Evolutionary conservation across 495 filamentous ascomycete genomes (phyloP), one percentile per base, ranked within the genome.

Genomic region (Penicillium verhagenii): DNA sequence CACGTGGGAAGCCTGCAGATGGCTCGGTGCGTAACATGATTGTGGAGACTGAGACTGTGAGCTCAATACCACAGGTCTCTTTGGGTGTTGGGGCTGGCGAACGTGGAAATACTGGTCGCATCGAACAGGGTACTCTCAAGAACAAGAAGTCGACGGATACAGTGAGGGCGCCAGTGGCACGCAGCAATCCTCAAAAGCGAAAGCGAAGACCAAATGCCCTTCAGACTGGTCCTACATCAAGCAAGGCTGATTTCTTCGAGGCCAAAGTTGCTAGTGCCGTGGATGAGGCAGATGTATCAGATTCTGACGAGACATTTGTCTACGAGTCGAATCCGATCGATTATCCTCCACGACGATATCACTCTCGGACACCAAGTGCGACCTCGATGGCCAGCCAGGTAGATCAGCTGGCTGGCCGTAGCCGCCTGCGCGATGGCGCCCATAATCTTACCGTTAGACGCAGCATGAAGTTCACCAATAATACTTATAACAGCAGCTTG

Each of bases 311-410:
- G 71, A 97, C 95, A 0, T 98, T 97, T 70, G 93, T 98, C 3
- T 98, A 98, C 74, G 94, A 98, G 72, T 98, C 94, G 9, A 98
- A 98, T 66, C 94, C 95, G 10, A 90, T 90, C 10, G 94, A 97
- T 58, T 79, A 79, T 20, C 82, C 80, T 49, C 88, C 81, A 37
- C 78, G 82, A 48, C 81, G 92, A 47, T 94, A 93, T 64, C 93
- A 97, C 70, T 97, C 95, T 14, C 84, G 94, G 39, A 98, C 94
- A 10, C 94, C 94, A 3, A 97, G 93, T 71, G 89, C 90, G 18
- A 93, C 95, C 4, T 97, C 94, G 4, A 90, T 94, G 81, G 84
- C 73, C 10, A 96, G 86, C 72, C 87, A 88, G 69, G 81, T 83
- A 25, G 90, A 91, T 63, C 87, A 84, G 53, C 72, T 90, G 37